These are phyloP conservation scores for Colletotrichum lini DNA, from an alignment of 2,329 filamentous ascomycete species.

Conservation along the genomic window DNA sequence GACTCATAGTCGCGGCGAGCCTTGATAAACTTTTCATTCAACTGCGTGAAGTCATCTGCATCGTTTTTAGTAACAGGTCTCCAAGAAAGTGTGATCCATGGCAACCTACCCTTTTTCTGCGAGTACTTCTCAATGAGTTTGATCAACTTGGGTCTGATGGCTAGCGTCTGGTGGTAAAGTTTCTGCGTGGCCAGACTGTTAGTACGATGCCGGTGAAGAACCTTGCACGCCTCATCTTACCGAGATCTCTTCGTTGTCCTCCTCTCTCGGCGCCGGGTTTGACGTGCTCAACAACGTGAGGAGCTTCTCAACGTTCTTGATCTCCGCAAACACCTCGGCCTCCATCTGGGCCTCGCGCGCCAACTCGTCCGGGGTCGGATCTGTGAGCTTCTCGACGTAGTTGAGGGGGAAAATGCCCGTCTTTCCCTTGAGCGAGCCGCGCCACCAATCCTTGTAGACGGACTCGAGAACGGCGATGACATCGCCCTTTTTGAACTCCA, in stretches of 20 bases:
- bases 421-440: constrained; percentile 92
- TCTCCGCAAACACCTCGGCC: constrained; percentile 75
- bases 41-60: constrained; percentile 94
- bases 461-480: constrained; percentile 97
- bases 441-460: constrained; percentile 99
- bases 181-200: constrained; percentile 59
- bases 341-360: constrained; percentile 98
- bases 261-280: constrained; percentile 82
- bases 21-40: constrained; percentile 99
- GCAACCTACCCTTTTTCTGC: constrained; percentile 89
- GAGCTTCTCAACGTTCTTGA: constrained; percentile 77
- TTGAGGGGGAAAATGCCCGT: constrained; percentile 98
- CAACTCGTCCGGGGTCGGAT: constrained; percentile 94
- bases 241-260: constrained; percentile 98
- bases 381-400: constrained; percentile 97
- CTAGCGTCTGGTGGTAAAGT: constrained; percentile 92
- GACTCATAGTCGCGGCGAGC: constrained; percentile 96
- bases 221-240: constrained; percentile 59
- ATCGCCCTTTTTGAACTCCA: constrained; percentile 97
- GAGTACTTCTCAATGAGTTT: constrained; percentile 99
- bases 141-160: constrained; percentile 96
- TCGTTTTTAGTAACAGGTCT: not conserved
- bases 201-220: not conserved
- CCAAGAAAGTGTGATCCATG: not conserved
- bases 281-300: constrained; percentile 92